Base-by-base conservation (phyloP, 768 basidiomycete genomes). In the Russula ochroleuca region DNA sequence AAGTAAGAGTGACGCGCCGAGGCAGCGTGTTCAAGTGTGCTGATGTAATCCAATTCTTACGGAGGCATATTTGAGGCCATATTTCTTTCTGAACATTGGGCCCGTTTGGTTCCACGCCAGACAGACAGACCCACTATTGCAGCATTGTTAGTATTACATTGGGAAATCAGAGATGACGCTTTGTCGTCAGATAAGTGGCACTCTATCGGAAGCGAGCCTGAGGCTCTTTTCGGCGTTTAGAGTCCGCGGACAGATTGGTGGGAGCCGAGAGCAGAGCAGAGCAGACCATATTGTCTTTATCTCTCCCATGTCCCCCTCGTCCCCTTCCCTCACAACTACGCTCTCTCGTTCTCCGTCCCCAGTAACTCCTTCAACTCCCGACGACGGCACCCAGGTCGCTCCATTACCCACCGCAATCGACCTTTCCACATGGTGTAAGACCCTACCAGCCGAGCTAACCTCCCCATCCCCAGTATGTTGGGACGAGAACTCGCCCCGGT, bases 261-360 rank as follows among this genome's bases (percentile, higher is more conserved):
- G n/a, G 35, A 35, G 10, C 35, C 35, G 35, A 35, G 10, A 35
- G 35, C 10, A 35, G 7, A 8, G 35, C 35, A 35, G 10, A 35
- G 35, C 35, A 8, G 35, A 35, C 38, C 14, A 11, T 13, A 2
- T 28, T 17, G 6, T 41, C 21, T 17, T 33, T 15, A 43, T n/a
- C 50, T 43, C 41, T 62, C 63, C 53, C 71, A 85, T 85, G 85
- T 84, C 85, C 66, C 81, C 84, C 28, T 59, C 63, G 1, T 54
- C 61, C 64, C 82, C 85, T 69, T 80, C 85, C 14, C 74, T 80
- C 47, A 78, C 83, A 21, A 79, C 79, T 33, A 75, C 68, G 6
- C 25, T 77, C 70, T 88, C 89, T 59, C 85, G 89, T 50, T 89
- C 88, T 5, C 81, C 87, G 1, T 90, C 89, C 0, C 89, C 89